phyloP scores from a whole-genome alignment of 176 grass and related monocot genomes.

The Bothriochloa decipiens region DNA sequence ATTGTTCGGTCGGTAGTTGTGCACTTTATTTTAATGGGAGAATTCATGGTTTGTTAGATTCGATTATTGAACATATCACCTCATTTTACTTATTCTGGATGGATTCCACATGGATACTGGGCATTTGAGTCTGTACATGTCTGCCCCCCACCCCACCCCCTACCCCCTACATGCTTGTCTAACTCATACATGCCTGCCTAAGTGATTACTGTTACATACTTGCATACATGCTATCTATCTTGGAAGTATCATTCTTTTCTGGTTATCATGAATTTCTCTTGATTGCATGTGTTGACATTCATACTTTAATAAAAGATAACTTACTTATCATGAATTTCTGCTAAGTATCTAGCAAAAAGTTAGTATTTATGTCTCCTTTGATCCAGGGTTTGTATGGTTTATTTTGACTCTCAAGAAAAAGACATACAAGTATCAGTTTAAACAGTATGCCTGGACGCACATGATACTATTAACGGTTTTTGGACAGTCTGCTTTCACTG shows the following conservation, averaged over 20 bases:
- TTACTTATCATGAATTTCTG: slow-evolving; percentile 18
- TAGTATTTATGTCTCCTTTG: slow-evolving; percentile 33
- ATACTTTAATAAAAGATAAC: not conserved
- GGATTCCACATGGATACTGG: not conserved
- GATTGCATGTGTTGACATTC: slow-evolving; percentile 9
- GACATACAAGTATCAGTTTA: slow-evolving; percentile 98
- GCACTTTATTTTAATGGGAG: not conserved
- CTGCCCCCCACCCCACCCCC: no score
- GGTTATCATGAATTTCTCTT: slow-evolving; percentile 18
- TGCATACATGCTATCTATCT: not conserved
- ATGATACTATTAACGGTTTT: slow-evolving; percentile 99
- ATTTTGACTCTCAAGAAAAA: slow-evolving; percentile 99
- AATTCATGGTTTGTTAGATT: not conserved
- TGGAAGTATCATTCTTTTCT: slow-evolving; percentile 2
- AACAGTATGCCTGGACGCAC: slow-evolving; percentile 99
- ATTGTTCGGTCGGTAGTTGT: not conserved
- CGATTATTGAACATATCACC: slow-evolving; percentile 1
- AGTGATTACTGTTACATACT: not conserved
- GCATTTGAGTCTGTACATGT: not conserved
- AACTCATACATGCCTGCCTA: not conserved
- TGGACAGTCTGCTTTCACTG: slow-evolving; percentile 90
- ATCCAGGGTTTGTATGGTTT: slow-evolving; percentile 97
- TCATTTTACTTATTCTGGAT: slow-evolving; percentile 23
- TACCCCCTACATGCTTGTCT: not conserved
- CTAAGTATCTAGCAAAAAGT: slow-evolving; percentile 4